Conservation (phyloP, 345 rosid genomes). For the Leavenworthia alabamica region DNA sequence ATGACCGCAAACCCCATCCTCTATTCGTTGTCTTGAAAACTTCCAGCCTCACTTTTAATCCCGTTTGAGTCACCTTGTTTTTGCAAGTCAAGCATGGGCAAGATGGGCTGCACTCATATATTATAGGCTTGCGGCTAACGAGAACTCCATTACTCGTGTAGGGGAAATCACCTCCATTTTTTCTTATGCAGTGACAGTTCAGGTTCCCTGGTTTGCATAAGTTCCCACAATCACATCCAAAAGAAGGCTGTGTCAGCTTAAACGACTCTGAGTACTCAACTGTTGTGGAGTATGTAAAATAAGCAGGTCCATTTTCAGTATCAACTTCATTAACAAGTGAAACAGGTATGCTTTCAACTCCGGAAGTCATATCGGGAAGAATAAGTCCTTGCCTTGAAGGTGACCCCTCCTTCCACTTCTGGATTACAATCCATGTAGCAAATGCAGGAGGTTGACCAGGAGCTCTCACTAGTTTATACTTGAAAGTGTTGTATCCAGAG, state of each 20-base stretch:
- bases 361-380: slow-evolving; percentile 70
- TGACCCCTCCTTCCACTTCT: slow-evolving; percentile 45
- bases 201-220: slow-evolving; percentile 61
- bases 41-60: slow-evolving; percentile 57
- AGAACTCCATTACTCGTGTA: slow-evolving; percentile 56
- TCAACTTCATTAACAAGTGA: slow-evolving; percentile 83
- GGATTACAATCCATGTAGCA: slow-evolving; percentile 49
- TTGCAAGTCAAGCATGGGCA: slow-evolving; percentile 71
- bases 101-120: slow-evolving; percentile 72
- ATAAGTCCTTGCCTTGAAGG: slow-evolving; percentile 55
- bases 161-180: slow-evolving; percentile 61
- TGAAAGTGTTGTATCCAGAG: slow-evolving; percentile 61
- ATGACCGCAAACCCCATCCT: slow-evolving; percentile 89
- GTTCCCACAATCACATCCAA: slow-evolving; percentile 46
- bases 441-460: slow-evolving; percentile 64
- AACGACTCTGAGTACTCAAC: slow-evolving; percentile 54
- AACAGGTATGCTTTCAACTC: slow-evolving; percentile 54
- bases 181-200: slow-evolving; percentile 61
- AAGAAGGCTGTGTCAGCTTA: slow-evolving; percentile 41
- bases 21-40: slow-evolving; percentile 70
- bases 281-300: slow-evolving; percentile 55
- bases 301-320: slow-evolving; percentile 68
- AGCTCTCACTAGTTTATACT: slow-evolving; percentile 56
- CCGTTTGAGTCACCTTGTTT: slow-evolving; percentile 62
- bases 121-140: slow-evolving; percentile 52